phyloP scores from a whole-genome alignment of 2,329 filamentous ascomycete species.

The Colletotrichum sp. region DNA sequence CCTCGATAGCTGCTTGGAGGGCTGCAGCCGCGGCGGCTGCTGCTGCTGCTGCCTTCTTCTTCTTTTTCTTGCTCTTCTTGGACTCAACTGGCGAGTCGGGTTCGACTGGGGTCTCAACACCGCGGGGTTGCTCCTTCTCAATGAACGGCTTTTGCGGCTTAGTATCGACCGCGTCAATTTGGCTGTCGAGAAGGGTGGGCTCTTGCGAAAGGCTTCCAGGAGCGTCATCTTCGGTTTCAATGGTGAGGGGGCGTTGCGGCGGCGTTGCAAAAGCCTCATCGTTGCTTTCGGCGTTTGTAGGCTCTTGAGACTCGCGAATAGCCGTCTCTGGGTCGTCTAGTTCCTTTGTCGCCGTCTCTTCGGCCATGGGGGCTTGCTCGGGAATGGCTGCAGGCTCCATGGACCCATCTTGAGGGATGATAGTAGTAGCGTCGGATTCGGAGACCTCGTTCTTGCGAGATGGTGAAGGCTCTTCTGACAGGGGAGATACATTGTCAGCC shows the following conservation, averaged over 20 bases:
- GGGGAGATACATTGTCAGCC: neutral
- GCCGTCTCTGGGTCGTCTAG: neutral
- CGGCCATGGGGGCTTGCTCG: neutral
- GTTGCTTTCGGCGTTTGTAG: neutral
- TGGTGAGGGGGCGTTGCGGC: neutral
- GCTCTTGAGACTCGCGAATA: neutral
- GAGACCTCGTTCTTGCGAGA: neutral
- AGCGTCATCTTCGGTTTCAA: neutral
- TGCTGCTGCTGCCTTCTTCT: conserved; percentile 14
- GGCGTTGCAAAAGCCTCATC: neutral
- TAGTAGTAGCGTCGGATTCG: neutral
- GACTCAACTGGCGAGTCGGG: conserved; percentile 1
- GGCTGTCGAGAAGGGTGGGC: conserved; percentile 3
- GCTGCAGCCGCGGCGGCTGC: neutral
- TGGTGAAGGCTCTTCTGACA: neutral
- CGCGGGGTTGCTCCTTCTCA: neutral
- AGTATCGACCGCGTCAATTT: neutral
- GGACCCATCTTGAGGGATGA: neutral
- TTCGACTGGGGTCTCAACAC: neutral
- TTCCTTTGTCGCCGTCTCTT: neutral
- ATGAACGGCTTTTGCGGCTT: conserved; percentile 8
- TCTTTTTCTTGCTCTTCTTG: conserved; percentile 34
- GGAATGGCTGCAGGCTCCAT: neutral
- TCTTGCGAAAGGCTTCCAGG: conserved; percentile 1
- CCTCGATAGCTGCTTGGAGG: neutral